A percentile compares a stretch with the other conserved stretches of the same genome.
Conservation (phyloP, 495 filamentous ascomycete genomes). For the Neurospora sp. region DNA sequence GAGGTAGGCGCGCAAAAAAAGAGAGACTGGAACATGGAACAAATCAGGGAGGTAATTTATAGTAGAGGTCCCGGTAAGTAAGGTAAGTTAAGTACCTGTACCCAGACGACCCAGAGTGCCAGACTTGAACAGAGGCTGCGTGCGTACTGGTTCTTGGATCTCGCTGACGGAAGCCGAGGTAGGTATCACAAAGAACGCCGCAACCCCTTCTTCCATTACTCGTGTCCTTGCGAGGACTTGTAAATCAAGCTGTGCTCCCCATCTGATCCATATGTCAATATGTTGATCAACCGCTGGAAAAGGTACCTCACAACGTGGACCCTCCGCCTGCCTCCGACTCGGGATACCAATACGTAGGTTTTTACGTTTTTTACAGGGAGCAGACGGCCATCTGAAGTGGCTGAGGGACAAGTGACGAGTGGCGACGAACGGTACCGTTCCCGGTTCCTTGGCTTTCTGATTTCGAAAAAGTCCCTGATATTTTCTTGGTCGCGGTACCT, state of each 20-base stretch:
- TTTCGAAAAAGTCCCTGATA: not conserved
- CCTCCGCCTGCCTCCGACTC: not conserved
- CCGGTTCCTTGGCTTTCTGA: not conserved
- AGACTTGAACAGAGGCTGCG: not conserved
- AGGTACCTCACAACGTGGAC: not conserved
- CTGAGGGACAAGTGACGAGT: not conserved
- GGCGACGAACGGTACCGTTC: not conserved
- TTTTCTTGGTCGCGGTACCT: not conserved
- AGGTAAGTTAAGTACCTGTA: not conserved
- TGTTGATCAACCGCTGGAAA: not conserved
- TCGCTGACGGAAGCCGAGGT: not conserved
- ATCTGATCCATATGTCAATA: not conserved
- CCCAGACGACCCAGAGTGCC: not conserved
- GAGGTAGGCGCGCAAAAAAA: not conserved
- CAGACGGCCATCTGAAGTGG: not conserved
- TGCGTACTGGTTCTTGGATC: not conserved
- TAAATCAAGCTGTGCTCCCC: not conserved
- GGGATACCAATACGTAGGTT: not conserved
- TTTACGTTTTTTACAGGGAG: not conserved
- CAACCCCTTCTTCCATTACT: not conserved
- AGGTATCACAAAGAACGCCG: not conserved
- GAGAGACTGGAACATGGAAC: not conserved
- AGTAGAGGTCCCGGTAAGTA: not conserved
- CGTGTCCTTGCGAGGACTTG: not conserved
- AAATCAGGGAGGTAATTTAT: not conserved